These are phyloP conservation scores for Ustulina deusta DNA, from an alignment of 2,329 filamentous ascomycete genomes.

Conservation along the genomic window DNA sequence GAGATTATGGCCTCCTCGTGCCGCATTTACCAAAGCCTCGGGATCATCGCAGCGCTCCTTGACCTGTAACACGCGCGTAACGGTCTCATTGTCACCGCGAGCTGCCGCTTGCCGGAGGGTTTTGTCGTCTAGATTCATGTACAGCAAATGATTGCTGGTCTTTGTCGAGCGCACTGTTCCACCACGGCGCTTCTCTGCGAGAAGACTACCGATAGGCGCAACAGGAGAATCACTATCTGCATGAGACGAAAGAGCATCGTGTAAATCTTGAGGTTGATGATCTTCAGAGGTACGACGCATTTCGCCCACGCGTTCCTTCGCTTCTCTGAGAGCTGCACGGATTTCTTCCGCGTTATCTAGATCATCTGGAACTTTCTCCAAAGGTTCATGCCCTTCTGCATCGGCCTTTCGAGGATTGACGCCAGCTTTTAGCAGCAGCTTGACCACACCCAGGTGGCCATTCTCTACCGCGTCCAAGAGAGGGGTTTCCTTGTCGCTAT, in stretches of 20 bases:
- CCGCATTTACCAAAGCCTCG: conserved; percentile 89
- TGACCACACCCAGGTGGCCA: conserved; percentile 88
- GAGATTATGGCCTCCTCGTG: conserved; percentile 89
- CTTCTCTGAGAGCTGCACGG: conserved; percentile 72
- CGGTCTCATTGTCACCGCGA: conserved; percentile 71
- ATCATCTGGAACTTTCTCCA: conserved; percentile 83
- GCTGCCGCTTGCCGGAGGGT: conserved; percentile 71
- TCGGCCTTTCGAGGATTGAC: conserved; percentile 94
- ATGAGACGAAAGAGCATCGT: conserved; percentile 64
- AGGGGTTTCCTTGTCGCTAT: conserved; percentile 89
- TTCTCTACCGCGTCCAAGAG: conserved; percentile 97
- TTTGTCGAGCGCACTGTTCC: conserved; percentile 71
- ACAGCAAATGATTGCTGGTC: conserved; percentile 72
- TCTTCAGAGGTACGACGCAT: conserved; percentile 70
- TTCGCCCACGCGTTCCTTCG: conserved; percentile 67
- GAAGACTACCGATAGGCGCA: conserved; percentile 49
- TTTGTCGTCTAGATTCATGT: conserved; percentile 72
- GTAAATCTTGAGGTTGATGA: conserved; percentile 61
- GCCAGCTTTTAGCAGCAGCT: conserved; percentile 83
- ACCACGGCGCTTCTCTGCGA: conserved; percentile 60
- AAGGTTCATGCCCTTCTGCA: conserved; percentile 89
- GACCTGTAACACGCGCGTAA: conserved; percentile 71
- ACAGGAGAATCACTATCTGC: conserved; percentile 70
- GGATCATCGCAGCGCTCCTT: conserved; percentile 76
- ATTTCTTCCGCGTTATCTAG: conserved; percentile 85